phyloP scores from a whole-genome alignment of 163 green algal genomes.

The Volvox carteri region DNA sequence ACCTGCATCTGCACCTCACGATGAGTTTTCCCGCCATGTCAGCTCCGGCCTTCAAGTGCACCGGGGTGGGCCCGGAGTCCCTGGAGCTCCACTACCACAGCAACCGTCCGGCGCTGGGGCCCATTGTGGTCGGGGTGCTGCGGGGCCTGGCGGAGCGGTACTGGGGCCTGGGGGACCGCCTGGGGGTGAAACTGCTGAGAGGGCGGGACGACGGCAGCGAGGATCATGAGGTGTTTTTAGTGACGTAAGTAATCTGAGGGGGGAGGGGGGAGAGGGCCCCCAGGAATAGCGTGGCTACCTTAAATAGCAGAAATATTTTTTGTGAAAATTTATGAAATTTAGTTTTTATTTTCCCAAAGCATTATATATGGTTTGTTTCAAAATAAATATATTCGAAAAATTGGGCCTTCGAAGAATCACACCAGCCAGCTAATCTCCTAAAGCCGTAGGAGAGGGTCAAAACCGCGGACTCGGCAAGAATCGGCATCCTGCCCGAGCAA shows the following conservation, averaged over 20 bases:
- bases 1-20: slow-evolving; percentile 51
- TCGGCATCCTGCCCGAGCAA: too few relatives aligned
- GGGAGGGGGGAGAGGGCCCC: neutral
- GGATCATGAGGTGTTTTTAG: slow-evolving; percentile 49
- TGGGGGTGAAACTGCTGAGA: slow-evolving; percentile 41
- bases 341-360: too few relatives aligned
- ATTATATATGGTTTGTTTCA: too few relatives aligned
- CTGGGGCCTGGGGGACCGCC: slow-evolving; percentile 8
- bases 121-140: slow-evolving; percentile 48
- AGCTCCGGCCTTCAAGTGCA: slow-evolving; percentile 41
- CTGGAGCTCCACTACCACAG: slow-evolving; percentile 56
- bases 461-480: too few relatives aligned
- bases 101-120: slow-evolving; percentile 31
- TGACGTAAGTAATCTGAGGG: slow-evolving; percentile 21
- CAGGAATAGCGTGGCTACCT: too few relatives aligned
- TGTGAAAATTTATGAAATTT: too few relatives aligned
- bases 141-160: slow-evolving; percentile 38
- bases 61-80: neutral
- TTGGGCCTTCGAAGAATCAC: too few relatives aligned
- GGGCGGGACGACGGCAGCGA: slow-evolving; percentile 40
- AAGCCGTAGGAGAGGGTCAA: too few relatives aligned
- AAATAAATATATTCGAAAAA: too few relatives aligned
- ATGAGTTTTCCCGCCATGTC: slow-evolving; percentile 34
- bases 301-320: too few relatives aligned
- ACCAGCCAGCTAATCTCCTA: too few relatives aligned